These are phyloP conservation scores for Trichocladium antarcticum DNA, from an alignment of 495 filamentous ascomycete genomes.

Conservation along the genomic window DNA sequence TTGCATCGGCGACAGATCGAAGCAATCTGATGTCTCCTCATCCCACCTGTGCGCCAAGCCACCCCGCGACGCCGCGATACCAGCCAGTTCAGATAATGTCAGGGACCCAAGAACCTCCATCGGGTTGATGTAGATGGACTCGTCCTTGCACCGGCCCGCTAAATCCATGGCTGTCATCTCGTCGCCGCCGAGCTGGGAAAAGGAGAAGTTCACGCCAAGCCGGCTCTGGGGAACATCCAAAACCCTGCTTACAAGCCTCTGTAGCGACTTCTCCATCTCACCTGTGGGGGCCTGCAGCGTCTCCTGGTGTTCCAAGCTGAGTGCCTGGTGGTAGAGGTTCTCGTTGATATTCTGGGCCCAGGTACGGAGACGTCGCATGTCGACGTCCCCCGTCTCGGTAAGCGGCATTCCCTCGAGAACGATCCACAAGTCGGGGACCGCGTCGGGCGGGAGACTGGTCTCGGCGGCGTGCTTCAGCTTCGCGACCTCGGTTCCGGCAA, in stretches of 20 bases:
- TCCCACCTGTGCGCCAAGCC: slow-evolving; percentile 25
- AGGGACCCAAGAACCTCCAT: slow-evolving; percentile 21
- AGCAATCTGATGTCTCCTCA: slow-evolving; percentile 37
- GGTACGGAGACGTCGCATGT: slow-evolving; percentile 36
- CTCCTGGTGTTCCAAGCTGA: slow-evolving; percentile 31
- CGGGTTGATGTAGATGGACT: slow-evolving; percentile 30
- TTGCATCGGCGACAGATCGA: slow-evolving; percentile 62
- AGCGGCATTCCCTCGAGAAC: slow-evolving; percentile 37
- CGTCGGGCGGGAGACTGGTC: slow-evolving; percentile 17
- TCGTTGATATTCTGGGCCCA: slow-evolving; percentile 42
- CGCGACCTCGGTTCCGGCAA: slow-evolving; percentile 29
- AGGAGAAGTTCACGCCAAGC: slow-evolving; percentile 37
- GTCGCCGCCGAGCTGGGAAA: slow-evolving; percentile 37
- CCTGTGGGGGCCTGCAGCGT: slow-evolving; percentile 24
- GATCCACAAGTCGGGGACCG: slow-evolving; percentile 33
- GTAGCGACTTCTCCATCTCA: slow-evolving; percentile 31
- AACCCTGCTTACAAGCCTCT: slow-evolving; percentile 30
- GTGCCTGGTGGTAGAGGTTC: slow-evolving; percentile 31
- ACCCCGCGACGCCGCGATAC: slow-evolving; percentile 23
- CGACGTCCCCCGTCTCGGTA: slow-evolving; percentile 27
- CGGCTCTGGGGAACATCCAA: slow-evolving; percentile 25
- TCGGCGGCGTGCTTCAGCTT: slow-evolving; percentile 25
- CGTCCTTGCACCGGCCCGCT: slow-evolving; percentile 28
- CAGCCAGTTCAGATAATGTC: slow-evolving; percentile 29
- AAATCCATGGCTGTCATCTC: slow-evolving; percentile 32